Evolutionary conservation across 176 grass and related monocot genomes (phyloP).

Genomic region (Zoysia pacifica): DNA sequence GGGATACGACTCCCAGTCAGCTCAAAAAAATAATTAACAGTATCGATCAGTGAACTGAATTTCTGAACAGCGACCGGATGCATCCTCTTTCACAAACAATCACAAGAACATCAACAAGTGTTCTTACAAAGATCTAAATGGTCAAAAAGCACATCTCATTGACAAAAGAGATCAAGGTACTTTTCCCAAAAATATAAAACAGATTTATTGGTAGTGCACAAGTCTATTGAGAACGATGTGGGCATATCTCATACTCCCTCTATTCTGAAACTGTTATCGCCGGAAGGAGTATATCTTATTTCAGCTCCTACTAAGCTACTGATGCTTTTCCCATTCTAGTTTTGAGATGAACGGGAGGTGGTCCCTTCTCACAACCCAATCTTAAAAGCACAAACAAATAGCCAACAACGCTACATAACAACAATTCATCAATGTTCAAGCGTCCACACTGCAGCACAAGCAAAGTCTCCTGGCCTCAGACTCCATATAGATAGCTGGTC

Average conservation of each 20-base stretch:
- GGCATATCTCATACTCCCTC: not conserved
- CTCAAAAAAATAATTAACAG: not conserved
- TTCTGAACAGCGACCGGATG: not conserved
- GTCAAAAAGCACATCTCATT: no score
- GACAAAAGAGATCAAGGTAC: not conserved
- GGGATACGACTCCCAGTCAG: not conserved
- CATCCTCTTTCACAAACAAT: not conserved
- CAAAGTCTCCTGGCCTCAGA: not conserved
- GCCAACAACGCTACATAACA: not conserved
- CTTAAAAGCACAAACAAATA: slow-evolving; percentile 3
- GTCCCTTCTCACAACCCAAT: not conserved
- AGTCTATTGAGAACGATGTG: not conserved
- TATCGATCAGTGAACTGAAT: not conserved
- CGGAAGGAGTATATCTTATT: slow-evolving; percentile 27
- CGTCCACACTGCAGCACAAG: not conserved
- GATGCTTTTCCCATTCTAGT: not conserved
- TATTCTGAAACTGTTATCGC: no score
- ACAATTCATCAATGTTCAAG: not conserved
- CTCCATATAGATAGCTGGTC: not conserved
- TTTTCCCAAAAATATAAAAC: not conserved
- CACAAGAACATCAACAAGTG: not conserved
- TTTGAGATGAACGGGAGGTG: not conserved
- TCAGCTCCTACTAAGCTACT: not conserved
- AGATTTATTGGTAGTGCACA: slow-evolving; percentile 4
- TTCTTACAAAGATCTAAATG: not conserved